Conservation (phyloP, 2,329 filamentous ascomycete species). For the Nemania serpens region DNA sequence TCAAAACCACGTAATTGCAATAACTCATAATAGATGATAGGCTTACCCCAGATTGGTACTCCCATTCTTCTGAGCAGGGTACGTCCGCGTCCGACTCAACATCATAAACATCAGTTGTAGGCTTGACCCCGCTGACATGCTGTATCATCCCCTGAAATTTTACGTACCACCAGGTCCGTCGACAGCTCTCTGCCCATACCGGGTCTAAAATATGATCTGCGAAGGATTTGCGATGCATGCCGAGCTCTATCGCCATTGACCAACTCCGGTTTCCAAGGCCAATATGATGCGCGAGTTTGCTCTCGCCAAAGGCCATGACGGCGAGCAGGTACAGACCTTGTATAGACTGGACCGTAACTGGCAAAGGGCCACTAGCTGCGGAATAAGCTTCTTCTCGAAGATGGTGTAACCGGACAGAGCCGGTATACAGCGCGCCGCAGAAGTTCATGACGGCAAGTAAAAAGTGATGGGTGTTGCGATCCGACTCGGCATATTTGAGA, state of each 20-base stretch:
- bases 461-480: slow-evolving; percentile 44
- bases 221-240: slow-evolving; percentile 42
- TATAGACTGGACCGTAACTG: slow-evolving; percentile 42
- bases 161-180: slow-evolving; percentile 49
- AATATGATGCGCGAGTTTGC: slow-evolving; percentile 36
- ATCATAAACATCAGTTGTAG: slow-evolving; percentile 37
- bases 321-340: slow-evolving; percentile 42
- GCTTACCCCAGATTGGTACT: slow-evolving; percentile 48
- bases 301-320: slow-evolving; percentile 40
- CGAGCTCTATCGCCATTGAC: slow-evolving; percentile 41
- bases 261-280: slow-evolving; percentile 39
- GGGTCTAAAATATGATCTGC: slow-evolving; percentile 41
- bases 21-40: background rate
- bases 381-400: slow-evolving; percentile 41
- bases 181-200: slow-evolving; percentile 47
- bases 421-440: slow-evolving; percentile 46
- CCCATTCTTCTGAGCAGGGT: slow-evolving; percentile 46
- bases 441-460: slow-evolving; percentile 43
- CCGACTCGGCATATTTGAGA: slow-evolving; percentile 38
- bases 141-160: slow-evolving; percentile 40
- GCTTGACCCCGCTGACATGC: slow-evolving; percentile 28
- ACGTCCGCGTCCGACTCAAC: slow-evolving; percentile 43
- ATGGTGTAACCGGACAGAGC: slow-evolving; percentile 39
- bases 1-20: slow-evolving; percentile 11
- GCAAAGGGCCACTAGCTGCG: slow-evolving; percentile 41